phyloP scores from a whole-genome alignment of 2,329 filamentous ascomycete species.

The Penicillium sp. region DNA sequence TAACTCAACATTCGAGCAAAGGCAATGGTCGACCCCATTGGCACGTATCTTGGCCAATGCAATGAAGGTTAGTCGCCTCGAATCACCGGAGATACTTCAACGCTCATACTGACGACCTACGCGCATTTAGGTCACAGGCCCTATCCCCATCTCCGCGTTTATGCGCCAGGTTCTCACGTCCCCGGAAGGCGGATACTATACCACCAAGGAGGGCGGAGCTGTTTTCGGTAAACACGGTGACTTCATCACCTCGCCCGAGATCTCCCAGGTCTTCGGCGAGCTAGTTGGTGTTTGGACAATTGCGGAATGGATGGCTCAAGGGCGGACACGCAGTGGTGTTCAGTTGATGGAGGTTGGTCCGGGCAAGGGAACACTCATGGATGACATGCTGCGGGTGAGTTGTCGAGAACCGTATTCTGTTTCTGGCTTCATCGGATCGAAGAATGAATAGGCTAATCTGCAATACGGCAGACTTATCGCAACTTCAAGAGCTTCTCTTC shows the following conservation, averaged over 20 bases:
- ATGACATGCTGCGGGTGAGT: constrained; percentile 85
- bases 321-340: constrained; percentile 71
- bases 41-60: constrained; percentile 85
- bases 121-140: constrained; percentile 74
- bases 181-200: constrained; percentile 92
- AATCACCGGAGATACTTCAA: neutral
- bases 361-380: constrained; percentile 93
- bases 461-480: constrained; percentile 68
- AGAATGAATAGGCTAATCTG: neutral
- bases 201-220: constrained; percentile 70
- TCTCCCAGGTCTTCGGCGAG: constrained; percentile 96
- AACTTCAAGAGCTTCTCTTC: constrained; percentile 79
- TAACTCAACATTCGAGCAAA: constrained; percentile 43
- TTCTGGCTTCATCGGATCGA: neutral
- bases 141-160: constrained; percentile 87
- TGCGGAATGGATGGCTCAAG: constrained; percentile 94
- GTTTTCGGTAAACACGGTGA: constrained; percentile 94
- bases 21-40: constrained; percentile 89
- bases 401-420: neutral
- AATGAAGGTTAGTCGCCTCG: constrained; percentile 66
- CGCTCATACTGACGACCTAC: constrained; percentile 4
- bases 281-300: constrained; percentile 93
- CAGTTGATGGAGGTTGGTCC: constrained; percentile 94
- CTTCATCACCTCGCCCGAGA: constrained; percentile 96
- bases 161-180: constrained; percentile 99